These are phyloP conservation scores for Glaciozyma antarctica DNA, from an alignment of 768 basidiomycete species.

Conservation along the genomic window DNA sequence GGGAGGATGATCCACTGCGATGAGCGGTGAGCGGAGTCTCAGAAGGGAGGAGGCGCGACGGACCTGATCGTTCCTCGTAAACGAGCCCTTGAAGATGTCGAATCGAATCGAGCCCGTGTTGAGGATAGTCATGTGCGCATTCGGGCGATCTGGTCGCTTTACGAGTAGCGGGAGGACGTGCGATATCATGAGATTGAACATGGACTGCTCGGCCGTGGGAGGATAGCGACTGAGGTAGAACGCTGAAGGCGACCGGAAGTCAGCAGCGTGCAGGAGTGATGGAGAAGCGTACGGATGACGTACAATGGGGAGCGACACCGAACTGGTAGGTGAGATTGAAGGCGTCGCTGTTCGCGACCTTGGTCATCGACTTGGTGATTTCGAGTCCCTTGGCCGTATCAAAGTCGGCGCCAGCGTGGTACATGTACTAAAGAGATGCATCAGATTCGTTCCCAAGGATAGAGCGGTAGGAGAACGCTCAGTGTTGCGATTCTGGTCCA, in stretches of 20 bases:
- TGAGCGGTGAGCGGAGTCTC: neutral
- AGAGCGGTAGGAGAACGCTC: constrained; percentile 39
- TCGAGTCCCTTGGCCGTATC: constrained; percentile 51
- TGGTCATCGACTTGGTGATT: constrained; percentile 52
- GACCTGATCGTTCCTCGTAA: constrained; percentile 40
- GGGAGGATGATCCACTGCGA: constrained; percentile 29
- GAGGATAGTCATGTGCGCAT: constrained; percentile 31
- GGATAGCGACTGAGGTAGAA: constrained; percentile 56
- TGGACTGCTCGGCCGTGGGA: constrained; percentile 30
- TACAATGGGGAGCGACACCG: constrained; percentile 64
- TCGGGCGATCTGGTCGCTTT: constrained; percentile 40
- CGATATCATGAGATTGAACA: constrained; percentile 37
- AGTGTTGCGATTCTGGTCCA: constrained; percentile 69
- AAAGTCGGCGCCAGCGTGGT: constrained; percentile 56
- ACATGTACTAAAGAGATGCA: constrained; percentile 43
- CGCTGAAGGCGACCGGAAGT: constrained; percentile 14
- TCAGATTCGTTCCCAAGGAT: constrained; percentile 40
- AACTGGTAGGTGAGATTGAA: constrained; percentile 59
- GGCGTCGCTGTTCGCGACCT: constrained; percentile 43
- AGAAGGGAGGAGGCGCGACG: neutral
- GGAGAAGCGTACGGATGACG: neutral
- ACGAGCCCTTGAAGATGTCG: constrained; percentile 38
- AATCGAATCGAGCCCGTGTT: constrained; percentile 41
- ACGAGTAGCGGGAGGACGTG: constrained; percentile 52
- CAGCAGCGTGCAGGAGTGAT: neutral